Evolutionary conservation across 805 yeast genomes (phyloP), one percentile per base, ranked within the genome.

Genomic region (Metschnikowia cerradonensis): DNA sequence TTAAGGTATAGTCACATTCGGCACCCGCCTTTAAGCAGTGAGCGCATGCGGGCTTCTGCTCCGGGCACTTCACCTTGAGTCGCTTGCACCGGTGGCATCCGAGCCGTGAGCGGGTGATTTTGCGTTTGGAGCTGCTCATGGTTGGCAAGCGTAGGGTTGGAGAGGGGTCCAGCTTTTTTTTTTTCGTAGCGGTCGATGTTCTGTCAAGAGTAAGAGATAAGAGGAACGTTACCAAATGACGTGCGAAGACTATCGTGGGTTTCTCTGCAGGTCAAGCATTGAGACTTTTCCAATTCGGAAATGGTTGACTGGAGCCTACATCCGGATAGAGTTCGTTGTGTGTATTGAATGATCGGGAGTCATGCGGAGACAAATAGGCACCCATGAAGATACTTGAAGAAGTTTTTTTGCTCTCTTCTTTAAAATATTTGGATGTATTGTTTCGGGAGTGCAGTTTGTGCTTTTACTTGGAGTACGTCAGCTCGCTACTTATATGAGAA

Each of bases 61-160:
- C 92, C 57, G 83, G 85, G 60, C 95, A 87, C 64, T 87, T 86
- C 34, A 82, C 76, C 61, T 83, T 84, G 31, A 79, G 66, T 40
- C 74, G 70, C 60, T 83, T 84, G 64, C 90, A 84, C 36, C 77
- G 72, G 54, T 76, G 82, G 55, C 89, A 84, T 0, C 88, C 88
- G 31, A 67, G 71, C 34, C 88, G 67, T 23, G 83, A 78, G 45
- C 87, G 67, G 41, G 69, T 71, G 50, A 64, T 59, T 48, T 62
- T 62, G 50, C 57, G 58, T 50, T 57, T 41, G 32, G 20, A n/a
- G 41, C 46, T 22, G 19, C 48, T 38, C 48, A 38, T 37, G 38
- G 20, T 19, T n/a, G 19, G 42, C 20, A 13, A 17, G 39, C 11
- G 13, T 10, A 7, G 6, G 13, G 11, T n/a, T 35, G 38, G 20